Base-by-base conservation (phyloP, 805 yeast species). In the Pichia kluyveri region DNA sequence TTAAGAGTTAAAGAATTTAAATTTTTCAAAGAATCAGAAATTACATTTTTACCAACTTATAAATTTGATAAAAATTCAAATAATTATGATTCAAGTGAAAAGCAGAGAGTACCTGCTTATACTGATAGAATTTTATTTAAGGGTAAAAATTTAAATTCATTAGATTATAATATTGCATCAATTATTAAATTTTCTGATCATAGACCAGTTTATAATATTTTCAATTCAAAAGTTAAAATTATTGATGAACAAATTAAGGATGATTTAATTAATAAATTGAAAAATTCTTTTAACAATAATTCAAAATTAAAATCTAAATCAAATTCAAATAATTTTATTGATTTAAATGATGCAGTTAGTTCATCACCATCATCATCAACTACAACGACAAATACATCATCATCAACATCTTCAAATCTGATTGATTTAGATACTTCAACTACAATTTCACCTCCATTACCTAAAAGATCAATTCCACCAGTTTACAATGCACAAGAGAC, bases 71-170 rank as follows among this genome's bases (percentile, higher is more conserved):
- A 84, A 52, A 93, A 91, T 4, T 83, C 96, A 0, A 73, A 77
- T 43, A 69, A 64, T 18, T 93, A 90, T 61, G 98, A 91, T 62
- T 73, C 95, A 1, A 83, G 95, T 11, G 99, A 91, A 56, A 91
- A 91, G 62, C 91, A 83, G 53, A 75, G 99, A 56, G 82, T 86
- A 5, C 99, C 99, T 1, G 84, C 96, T 0, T 91, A 98, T 97
- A 91, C 98, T 0, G 99, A 91, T 64, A 72, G 99, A 59, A 83
- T 87, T 47, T 68, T 91, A 43, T 82, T 73, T 57, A 71, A 74
- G 50, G 88, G 95, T 38, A 62, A 69, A 5, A 67, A 67, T 17
- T 57, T 89, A 40, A 66, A 70, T 39, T 93, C 87, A 42, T 60
- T 80, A 52, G 79, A 80, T 45, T 93, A 93, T 61, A 76, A 80